These are phyloP conservation scores for Fusarium globosum DNA, from an alignment of 2,329 filamentous ascomycete genomes.

Conservation along the genomic window DNA sequence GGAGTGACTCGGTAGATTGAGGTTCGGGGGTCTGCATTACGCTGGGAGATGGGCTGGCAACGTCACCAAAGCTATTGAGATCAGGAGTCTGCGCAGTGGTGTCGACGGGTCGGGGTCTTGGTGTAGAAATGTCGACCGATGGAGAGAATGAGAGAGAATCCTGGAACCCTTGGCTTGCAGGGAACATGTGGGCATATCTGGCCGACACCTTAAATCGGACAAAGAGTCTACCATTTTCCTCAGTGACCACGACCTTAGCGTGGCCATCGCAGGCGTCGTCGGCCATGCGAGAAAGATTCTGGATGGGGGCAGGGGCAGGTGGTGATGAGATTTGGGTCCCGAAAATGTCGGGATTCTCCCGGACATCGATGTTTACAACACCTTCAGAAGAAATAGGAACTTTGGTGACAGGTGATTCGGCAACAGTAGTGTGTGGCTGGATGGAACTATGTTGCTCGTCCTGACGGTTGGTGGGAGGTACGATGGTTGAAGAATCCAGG, in stretches of 20 bases:
- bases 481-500: neutral
- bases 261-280: conserved; percentile 42
- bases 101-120: neutral
- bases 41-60: neutral
- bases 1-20: neutral
- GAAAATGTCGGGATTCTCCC: conserved; percentile 52
- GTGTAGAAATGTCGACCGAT: neutral
- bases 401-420: neutral
- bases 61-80: neutral
- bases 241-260: conserved; percentile 47
- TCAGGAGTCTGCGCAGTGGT: conserved; percentile 8
- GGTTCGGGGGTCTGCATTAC: conserved; percentile 12
- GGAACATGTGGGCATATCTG: conserved; percentile 47
- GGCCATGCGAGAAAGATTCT: conserved; percentile 45
- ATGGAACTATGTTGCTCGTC: neutral
- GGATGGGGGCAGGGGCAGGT: conserved; percentile 33
- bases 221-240: conserved; percentile 48
- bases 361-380: conserved; percentile 51
- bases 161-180: conserved; percentile 45
- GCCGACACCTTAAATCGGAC: conserved; percentile 54
- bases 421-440: neutral
- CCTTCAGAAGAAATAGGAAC: conserved; percentile 24
- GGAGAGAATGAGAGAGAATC: conserved; percentile 32
- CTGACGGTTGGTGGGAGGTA: neutral
- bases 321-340: conserved; percentile 34